Base-by-base conservation (phyloP, 2,329 filamentous ascomycete genomes). In the Helicocarpus griseus region DNA sequence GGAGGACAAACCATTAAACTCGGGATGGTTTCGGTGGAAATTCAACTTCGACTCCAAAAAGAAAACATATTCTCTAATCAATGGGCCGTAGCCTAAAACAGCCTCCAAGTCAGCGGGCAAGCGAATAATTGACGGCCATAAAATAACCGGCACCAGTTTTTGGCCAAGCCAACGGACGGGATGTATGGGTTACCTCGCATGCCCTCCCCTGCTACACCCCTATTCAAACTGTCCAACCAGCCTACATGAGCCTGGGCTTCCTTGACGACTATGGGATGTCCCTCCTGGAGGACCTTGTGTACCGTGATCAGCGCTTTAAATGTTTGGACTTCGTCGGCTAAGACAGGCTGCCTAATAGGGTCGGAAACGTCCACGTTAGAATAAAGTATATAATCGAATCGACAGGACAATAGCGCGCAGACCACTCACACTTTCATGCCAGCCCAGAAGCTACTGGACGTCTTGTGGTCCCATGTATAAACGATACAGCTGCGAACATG, bases 391-490 rank as follows among this genome's bases (percentile, higher is more conserved):
- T 2, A 13, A 6, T 8, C 5, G 19, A 35, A 8, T 19, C 35
- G 24, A 22, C 5, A 19, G 9, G 17, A 21, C 8, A 19, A 8
- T 11, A 47, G 26, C n/a, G 26, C 2, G 35, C 4, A 40, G 39
- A 11, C 13, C 49, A 78, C 85, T 60, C 79, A 94, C 86, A 97
- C 90, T 82, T 98, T 98, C 80, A 98, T 94, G 67, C 90, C 91
- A 52, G 88, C 83, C 93, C 93, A 98, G 70, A 98, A 98, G 65
- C 90, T 88, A 66, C 83, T 79, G 39, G 90, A 95, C 58, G 86
- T 95, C 74, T 95, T 94, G 76, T 98, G 89, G 72, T 98, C 93
- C 93, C 93, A 98, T 53, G 91, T 97, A 71, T 97, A 97, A 43
- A 98, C 91, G 63, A 98, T 98, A 67, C 89, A 95, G 69, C 87